phyloP scores from a whole-genome alignment of 306 rosid species.

The Rosa rugosa region DNA sequence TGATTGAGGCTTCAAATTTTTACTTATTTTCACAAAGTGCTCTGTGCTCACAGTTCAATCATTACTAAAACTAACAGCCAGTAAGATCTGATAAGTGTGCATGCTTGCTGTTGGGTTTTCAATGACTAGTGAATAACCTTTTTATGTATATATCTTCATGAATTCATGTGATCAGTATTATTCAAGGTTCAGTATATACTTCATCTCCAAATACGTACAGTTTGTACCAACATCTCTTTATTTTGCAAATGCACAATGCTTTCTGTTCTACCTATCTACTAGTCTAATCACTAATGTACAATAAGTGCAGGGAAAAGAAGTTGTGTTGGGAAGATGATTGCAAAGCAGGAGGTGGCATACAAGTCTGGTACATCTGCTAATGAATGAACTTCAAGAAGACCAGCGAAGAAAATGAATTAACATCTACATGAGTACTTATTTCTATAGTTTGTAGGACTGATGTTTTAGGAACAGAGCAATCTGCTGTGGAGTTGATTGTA shows the following conservation, averaged over 20 bases:
- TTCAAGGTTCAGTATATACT: not conserved
- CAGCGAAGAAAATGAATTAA: conserved; percentile 3
- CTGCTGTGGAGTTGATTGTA: not conserved
- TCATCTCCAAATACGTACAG: not conserved
- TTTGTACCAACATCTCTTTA: not conserved
- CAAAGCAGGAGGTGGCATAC: conserved; percentile 56
- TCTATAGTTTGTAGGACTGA: too few species aligned
- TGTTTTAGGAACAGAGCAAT: too few species aligned
- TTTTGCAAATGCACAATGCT: not conserved
- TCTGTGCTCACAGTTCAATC: too few species aligned
- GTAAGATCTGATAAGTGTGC: not conserved
- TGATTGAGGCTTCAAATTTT: too few species aligned
- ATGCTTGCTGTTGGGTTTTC: not conserved
- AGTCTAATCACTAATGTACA: not conserved
- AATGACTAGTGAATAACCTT: not conserved
- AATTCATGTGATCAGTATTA: not conserved
- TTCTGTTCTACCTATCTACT: not conserved
- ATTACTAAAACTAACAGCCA: too few species aligned
- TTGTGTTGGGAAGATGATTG: conserved; percentile 66
- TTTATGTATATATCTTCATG: not conserved
- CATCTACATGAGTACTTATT: too few species aligned
- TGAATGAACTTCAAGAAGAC: conserved; percentile 53
- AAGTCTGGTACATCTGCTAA: conserved; percentile 65
- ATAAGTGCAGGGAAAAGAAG: conserved; percentile 62
- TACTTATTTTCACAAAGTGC: too few species aligned